Percentiles rank a stretch among this genome's conserved stretches.
Evolutionary conservation across 768 basidiomycete species (phyloP).

Genomic region (Fistulinella prunicolor): DNA sequence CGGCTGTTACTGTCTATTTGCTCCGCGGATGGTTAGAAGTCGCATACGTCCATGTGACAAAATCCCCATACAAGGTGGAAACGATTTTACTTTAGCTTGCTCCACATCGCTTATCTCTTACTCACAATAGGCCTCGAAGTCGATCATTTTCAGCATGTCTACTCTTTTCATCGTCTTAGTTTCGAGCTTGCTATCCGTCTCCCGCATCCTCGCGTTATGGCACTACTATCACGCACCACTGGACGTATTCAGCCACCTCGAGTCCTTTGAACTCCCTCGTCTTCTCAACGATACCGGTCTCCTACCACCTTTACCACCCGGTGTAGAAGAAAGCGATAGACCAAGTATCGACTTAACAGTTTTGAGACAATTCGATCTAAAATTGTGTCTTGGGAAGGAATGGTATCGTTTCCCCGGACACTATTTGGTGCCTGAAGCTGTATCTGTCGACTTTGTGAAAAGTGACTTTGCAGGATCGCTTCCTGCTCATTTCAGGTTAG

Average conservation of each 20-base stretch:
- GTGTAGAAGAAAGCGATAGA: conserved; percentile 42
- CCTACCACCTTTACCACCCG: conserved; percentile 45
- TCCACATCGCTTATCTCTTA: conserved; percentile 1
- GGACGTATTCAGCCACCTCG: conserved; percentile 64
- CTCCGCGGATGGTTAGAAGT: conserved; percentile 84
- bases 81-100: neutral
- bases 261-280: conserved; percentile 75
- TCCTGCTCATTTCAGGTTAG: conserved; percentile 70
- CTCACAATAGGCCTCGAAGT: conserved; percentile 63
- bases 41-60: conserved; percentile 68
- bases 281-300: conserved; percentile 73
- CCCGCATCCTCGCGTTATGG: conserved; percentile 79
- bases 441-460: conserved; percentile 86
- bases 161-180: conserved; percentile 69
- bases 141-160: conserved; percentile 69
- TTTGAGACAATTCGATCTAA: conserved; percentile 66
- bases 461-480: conserved; percentile 89
- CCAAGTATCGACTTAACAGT: conserved; percentile 62
- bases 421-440: conserved; percentile 80
- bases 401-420: conserved; percentile 95
- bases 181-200: conserved; percentile 67
- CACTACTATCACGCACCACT: conserved; percentile 92
- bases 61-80: conserved; percentile 83
- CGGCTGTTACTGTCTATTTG: conserved; percentile 83
- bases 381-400: conserved; percentile 87